phyloP scores from a whole-genome alignment of 1,284 basidiomycete species.

The Xerocomus amazonicus region DNA sequence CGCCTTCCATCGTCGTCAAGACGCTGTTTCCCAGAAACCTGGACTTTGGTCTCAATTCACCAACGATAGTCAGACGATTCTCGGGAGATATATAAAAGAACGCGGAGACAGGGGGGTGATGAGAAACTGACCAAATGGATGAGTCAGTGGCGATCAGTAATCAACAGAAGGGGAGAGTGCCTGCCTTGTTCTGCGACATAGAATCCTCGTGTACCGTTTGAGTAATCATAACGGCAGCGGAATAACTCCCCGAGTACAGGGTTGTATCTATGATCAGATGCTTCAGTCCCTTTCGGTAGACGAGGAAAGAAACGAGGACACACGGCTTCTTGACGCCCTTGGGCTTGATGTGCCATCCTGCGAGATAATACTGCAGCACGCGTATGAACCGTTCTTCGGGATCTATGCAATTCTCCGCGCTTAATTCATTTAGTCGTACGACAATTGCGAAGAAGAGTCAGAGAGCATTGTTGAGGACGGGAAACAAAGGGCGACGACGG shows the following conservation, averaged over 20 bases:
- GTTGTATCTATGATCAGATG: conserved; percentile 69
- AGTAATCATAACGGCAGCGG: conserved; percentile 92
- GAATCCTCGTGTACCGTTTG: conserved; percentile 88
- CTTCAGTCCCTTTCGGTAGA: not conserved
- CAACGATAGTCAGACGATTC: conserved; percentile 80
- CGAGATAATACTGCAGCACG: conserved; percentile 92
- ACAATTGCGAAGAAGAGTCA: not conserved
- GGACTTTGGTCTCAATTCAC: conserved; percentile 93
- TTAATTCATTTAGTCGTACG: conserved; percentile 5
- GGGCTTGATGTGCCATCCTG: conserved; percentile 99
- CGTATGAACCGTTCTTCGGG: conserved; percentile 90
- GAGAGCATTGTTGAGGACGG: not conserved
- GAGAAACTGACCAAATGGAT: conserved; percentile 59
- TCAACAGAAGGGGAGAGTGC: conserved; percentile 6
- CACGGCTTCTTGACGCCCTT: conserved; percentile 99
- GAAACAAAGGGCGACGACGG: not conserved
- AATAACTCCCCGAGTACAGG: conserved; percentile 98
- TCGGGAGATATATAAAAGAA: conserved; percentile 97
- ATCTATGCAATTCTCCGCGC: conserved; percentile 72
- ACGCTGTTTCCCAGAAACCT: conserved; percentile 97
- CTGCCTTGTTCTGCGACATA: conserved; percentile 96
- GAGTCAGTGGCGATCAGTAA: conserved; percentile 2
- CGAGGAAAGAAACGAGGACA: conserved; percentile 32
- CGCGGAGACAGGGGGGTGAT: conserved; percentile 94
- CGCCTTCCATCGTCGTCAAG: conserved; percentile 94